Evolutionary conservation across 1,139 yeast genomes (phyloP).

Genomic region (Candida dubliniensis): DNA sequence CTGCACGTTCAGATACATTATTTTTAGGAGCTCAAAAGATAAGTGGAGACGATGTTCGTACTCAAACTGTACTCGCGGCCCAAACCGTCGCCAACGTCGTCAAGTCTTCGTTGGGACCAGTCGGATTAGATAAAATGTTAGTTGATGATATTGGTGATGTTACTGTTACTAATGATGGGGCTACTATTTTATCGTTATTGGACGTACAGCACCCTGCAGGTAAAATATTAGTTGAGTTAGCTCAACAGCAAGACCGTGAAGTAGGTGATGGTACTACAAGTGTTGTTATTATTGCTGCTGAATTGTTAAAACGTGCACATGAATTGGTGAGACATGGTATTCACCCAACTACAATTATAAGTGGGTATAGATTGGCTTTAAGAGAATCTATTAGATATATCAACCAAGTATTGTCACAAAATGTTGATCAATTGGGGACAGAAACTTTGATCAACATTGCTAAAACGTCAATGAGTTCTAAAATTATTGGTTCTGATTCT

Average conservation of each 20-base stretch:
- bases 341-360: slow-evolving; percentile 96
- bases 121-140: slow-evolving; percentile 96
- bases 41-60: slow-evolving; percentile 94
- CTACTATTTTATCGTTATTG: slow-evolving; percentile 84
- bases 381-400: slow-evolving; percentile 91
- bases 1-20: slow-evolving; percentile 87
- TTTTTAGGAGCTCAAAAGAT: slow-evolving; percentile 95
- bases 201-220: slow-evolving; percentile 99
- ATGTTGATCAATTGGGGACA: slow-evolving; percentile 81
- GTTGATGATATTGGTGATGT: slow-evolving; percentile 99
- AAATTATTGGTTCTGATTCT: slow-evolving; percentile 94
- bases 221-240: slow-evolving; percentile 91
- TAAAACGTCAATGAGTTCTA: slow-evolving; percentile 94
- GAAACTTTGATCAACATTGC: slow-evolving; percentile 85
- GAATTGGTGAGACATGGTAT: slow-evolving; percentile 90
- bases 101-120: slow-evolving; percentile 96
- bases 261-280: slow-evolving; percentile 98
- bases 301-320: slow-evolving; percentile 87
- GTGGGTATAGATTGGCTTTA: slow-evolving; percentile 92
- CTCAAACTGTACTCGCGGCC: slow-evolving; percentile 94
- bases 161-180: slow-evolving; percentile 98
- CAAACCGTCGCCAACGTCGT: slow-evolving; percentile 97
- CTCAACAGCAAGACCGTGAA: slow-evolving; percentile 98
- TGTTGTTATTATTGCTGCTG: slow-evolving; percentile 95
- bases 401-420: slow-evolving; percentile 77